Base-by-base conservation (phyloP, 1,284 basidiomycete species). In the Fomitopsis pinicola region DNA sequence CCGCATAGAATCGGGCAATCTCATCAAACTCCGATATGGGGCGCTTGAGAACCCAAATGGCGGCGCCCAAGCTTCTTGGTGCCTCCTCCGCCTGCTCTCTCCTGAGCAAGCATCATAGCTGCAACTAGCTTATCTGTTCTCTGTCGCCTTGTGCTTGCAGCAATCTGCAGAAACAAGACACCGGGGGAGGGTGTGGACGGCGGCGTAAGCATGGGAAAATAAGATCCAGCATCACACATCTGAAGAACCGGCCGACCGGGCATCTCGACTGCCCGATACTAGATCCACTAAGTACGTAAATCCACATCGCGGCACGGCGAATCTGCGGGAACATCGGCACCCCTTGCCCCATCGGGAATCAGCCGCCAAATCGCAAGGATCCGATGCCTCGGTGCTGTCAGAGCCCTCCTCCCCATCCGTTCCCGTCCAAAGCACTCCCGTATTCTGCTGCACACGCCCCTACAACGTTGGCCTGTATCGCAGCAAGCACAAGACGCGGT, bases 201-300 rank as follows among this genome's bases (percentile, higher is more conserved):
- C 26, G 14, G 56, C 55, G 44, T 36, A 42, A 19, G 42, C 40
- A 42, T 42, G 33, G 44, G 33, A 33, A n/a, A 52, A 50, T 58
- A 64, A 71, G 69, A 71, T 71, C 68, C 69, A 22, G 22, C 22
- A 71, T 71, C 68, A 71, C 14, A 57, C 63, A 71, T 71, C 69
- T 71, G 40, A 60, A 67, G 68, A 69, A 69, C 69, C 69, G 69
- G 64, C 58, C 40, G 60, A 55, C 68, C 68, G 68, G 69, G 68
- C 68, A 71, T 69, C 69, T 71, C 63, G 64, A 59, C 57, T 64
- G 66, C 69, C 69, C 69, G 69, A 71, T 71, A 61, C 63, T 64
- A 69, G 69, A 69, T 71, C 67, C 68, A 62, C 58, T 58, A 54
- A 26, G 58, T 71, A 72, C 69, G 71, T 72, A 72, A 71, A 63